Evolutionary conservation across 441 rosid genomes (phyloP).

Genomic region (Populus trichocarpa): DNA sequence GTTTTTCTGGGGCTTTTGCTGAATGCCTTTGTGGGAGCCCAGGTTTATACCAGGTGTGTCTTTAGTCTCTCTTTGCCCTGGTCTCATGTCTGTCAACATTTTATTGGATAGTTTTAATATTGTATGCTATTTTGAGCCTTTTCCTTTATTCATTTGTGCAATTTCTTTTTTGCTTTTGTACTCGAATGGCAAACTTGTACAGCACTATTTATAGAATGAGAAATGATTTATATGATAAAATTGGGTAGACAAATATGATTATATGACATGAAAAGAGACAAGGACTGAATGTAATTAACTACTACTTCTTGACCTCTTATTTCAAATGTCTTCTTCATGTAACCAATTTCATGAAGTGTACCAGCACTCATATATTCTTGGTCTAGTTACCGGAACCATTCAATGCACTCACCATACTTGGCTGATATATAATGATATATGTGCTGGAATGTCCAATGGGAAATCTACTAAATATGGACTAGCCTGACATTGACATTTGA

Average conservation of each 20-base stretch:
- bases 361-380: too few species aligned
- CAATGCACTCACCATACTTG: background rate
- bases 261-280: background rate
- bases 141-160: background rate
- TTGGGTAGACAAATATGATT: background rate
- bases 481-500: background rate
- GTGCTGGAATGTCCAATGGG: background rate
- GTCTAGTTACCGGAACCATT: too few species aligned
- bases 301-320: background rate
- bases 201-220: background rate
- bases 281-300: background rate
- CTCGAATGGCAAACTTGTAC: background rate
- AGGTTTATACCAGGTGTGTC: slow-evolving; percentile 71
- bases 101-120: background rate
- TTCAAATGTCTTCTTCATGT: background rate
- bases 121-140: too few species aligned
- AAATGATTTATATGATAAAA: too few species aligned
- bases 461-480: background rate
- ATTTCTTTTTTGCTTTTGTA: background rate
- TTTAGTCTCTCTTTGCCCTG: background rate
- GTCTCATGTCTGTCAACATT: background rate
- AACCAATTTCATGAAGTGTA: too few species aligned
- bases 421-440: background rate
- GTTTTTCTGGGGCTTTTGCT: slow-evolving; percentile 96
- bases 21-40: slow-evolving; percentile 95